Percentiles rank a stretch among this genome's conserved stretches.
Conservation (phyloP, 805 yeast genomes). For the Metschnikowia hibisci region DNA sequence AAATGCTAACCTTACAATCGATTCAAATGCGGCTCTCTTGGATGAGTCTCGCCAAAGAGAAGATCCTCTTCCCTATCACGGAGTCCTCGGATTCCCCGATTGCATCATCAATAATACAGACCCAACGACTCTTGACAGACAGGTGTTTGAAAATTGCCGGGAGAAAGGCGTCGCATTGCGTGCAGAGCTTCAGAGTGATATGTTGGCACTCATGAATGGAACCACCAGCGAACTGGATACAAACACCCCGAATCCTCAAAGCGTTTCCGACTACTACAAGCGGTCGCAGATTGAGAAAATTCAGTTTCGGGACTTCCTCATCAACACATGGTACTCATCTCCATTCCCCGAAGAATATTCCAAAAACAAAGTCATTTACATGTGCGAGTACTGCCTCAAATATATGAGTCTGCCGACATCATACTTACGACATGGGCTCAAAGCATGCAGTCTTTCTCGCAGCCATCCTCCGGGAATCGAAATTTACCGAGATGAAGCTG, state of each 20-base stretch:
- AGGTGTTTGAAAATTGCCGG: slow-evolving; percentile 35
- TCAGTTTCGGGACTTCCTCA: slow-evolving; percentile 67
- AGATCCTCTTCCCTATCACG: slow-evolving; percentile 54
- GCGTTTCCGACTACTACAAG: slow-evolving; percentile 19
- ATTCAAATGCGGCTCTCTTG: no score
- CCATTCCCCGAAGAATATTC: slow-evolving; percentile 90
- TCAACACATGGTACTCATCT: slow-evolving; percentile 88
- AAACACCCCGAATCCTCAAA: slow-evolving; percentile 15
- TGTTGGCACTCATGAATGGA: slow-evolving; percentile 4
- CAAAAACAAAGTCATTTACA: slow-evolving; percentile 54
- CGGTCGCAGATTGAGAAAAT: slow-evolving; percentile 53
- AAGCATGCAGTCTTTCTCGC: slow-evolving; percentile 53
- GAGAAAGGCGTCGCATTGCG: slow-evolving; percentile 4
- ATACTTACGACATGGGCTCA: slow-evolving; percentile 64
- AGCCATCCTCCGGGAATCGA: slow-evolving; percentile 62
- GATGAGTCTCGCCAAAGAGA: neutral
- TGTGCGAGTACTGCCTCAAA: slow-evolving; percentile 82
- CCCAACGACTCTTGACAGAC: slow-evolving; percentile 53
- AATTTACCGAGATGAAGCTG: slow-evolving; percentile 33
- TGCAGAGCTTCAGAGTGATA: slow-evolving; percentile 28
- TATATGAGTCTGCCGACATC: slow-evolving; percentile 70
- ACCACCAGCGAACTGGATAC: slow-evolving; percentile 15
- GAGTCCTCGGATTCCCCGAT: slow-evolving; percentile 55
- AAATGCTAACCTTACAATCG: no score
- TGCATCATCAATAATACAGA: slow-evolving; percentile 58